These are phyloP conservation scores for Lactarius indigo DNA, from an alignment of 768 basidiomycete genomes.

Conservation along the genomic window DNA sequence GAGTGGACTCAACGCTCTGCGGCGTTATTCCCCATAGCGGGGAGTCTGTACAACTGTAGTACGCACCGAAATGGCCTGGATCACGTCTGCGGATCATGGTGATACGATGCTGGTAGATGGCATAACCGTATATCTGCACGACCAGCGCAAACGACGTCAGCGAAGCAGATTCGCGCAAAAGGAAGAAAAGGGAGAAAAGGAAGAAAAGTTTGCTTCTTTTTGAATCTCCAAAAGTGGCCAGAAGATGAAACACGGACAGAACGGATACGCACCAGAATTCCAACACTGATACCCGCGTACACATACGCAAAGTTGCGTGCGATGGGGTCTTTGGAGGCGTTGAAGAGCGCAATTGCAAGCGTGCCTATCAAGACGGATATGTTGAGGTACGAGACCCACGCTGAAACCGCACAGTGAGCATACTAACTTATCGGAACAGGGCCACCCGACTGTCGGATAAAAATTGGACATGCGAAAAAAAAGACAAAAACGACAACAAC, in stretches of 20 bases:
- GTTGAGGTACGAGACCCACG: slow-evolving; percentile 92
- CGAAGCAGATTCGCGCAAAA: not conserved
- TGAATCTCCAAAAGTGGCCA: too few species aligned
- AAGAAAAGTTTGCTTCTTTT: not conserved
- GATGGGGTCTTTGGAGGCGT: slow-evolving; percentile 66
- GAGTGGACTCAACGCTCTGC: not conserved
- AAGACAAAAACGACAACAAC: not conserved
- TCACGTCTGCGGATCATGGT: slow-evolving; percentile 88
- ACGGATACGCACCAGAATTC: slow-evolving; percentile 49
- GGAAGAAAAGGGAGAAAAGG: not conserved
- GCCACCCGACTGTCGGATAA: not conserved
- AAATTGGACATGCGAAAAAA: not conserved
- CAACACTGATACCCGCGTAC: slow-evolving; percentile 78
- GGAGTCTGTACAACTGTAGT: not conserved
- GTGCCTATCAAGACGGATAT: slow-evolving; percentile 80
- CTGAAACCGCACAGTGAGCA: slow-evolving; percentile 35
- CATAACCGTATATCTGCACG: slow-evolving; percentile 76
- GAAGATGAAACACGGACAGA: too few species aligned
- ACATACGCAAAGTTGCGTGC: slow-evolving; percentile 75
- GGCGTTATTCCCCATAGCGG: not conserved
- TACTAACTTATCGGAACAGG: not conserved
- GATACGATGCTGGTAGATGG: slow-evolving; percentile 81
- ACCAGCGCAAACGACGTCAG: not conserved
- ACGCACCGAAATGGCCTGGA: slow-evolving; percentile 81
- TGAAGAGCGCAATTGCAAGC: slow-evolving; percentile 84